Conservation (phyloP, 768 basidiomycete genomes). For the Lactarius sp. region DNA sequence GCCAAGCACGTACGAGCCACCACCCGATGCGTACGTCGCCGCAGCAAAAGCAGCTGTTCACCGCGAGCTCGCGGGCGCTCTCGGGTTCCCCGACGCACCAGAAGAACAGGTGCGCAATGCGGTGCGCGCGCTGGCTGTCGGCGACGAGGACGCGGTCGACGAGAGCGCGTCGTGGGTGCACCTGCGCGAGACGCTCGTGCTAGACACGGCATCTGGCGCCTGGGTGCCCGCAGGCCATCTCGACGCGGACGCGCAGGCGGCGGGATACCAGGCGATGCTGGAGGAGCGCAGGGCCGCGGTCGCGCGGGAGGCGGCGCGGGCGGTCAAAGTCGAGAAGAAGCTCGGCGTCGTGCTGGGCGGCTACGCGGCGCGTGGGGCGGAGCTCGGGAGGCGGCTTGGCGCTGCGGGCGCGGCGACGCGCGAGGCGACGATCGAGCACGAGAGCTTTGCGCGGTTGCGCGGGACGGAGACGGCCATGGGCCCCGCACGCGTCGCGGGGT, state of each 20-base stretch:
- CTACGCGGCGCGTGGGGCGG: constrained; percentile 71
- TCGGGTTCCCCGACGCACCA: constrained; percentile 83
- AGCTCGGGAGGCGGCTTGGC: constrained; percentile 56
- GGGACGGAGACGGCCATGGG: constrained; percentile 69
- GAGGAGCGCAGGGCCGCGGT: constrained; percentile 63
- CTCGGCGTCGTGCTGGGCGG: constrained; percentile 85
- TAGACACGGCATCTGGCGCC: constrained; percentile 46
- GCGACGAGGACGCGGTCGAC: constrained; percentile 54
- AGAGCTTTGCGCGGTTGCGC: constrained; percentile 72
- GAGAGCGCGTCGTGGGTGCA: constrained; percentile 68
- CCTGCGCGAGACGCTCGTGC: constrained; percentile 56
- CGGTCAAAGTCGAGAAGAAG: constrained; percentile 87
- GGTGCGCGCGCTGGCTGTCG: constrained; percentile 49
- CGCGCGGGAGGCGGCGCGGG: constrained; percentile 75
- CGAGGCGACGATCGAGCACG: constrained; percentile 60
- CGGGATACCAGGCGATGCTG: constrained; percentile 60
- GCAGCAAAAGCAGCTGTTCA: constrained; percentile 70
- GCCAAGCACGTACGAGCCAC: constrained; percentile 61
- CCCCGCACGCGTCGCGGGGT: constrained; percentile 68
- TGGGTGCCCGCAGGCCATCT: constrained; percentile 69
- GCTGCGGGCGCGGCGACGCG: constrained; percentile 70
- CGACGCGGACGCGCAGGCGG: constrained; percentile 52
- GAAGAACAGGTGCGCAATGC: constrained; percentile 77
- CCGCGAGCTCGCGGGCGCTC: constrained; percentile 66
- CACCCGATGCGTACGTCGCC: constrained; percentile 71